Evolutionary conservation across 768 basidiomycete species (phyloP).

Genomic region (Leucosporidium yakuticum): DNA sequence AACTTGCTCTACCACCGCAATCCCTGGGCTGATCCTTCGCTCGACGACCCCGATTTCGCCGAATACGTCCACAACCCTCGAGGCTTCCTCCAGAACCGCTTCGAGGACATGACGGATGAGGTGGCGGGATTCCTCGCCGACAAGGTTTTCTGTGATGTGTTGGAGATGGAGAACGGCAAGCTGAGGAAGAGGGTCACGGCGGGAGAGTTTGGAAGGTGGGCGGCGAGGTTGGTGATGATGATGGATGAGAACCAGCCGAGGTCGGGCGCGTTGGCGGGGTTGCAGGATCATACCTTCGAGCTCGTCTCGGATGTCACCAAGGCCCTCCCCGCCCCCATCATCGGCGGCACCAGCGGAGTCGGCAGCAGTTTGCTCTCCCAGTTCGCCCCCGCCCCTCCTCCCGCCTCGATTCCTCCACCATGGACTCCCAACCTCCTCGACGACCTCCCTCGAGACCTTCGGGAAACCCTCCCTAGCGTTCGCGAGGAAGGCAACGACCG

Average conservation of each 20-base stretch:
- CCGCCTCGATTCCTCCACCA: not conserved
- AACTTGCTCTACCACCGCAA: conserved; percentile 99
- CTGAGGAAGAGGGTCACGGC: conserved; percentile 60
- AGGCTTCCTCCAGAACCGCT: conserved; percentile 81
- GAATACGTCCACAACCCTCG: conserved; percentile 70
- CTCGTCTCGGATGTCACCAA: conserved; percentile 32
- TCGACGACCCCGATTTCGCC: conserved; percentile 72
- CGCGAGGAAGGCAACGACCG: conserved; percentile 12
- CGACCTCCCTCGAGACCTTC: conserved; percentile 1
- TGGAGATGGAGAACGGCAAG: conserved; percentile 35
- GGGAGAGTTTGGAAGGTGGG: conserved; percentile 78
- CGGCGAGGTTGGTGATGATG: conserved; percentile 55
- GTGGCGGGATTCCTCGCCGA: conserved; percentile 83
- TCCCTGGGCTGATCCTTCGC: conserved; percentile 93
- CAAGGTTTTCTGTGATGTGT: conserved; percentile 70
- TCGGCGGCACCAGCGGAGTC: not conserved
- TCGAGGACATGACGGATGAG: conserved; percentile 57
- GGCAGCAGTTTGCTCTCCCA: conserved; percentile 18
- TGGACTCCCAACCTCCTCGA: conserved; percentile 13
- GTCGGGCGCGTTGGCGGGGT: conserved; percentile 19
- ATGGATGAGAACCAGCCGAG: conserved; percentile 30
- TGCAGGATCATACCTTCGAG: conserved; percentile 36
- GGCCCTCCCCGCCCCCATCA: not conserved
- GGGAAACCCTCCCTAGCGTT: conserved; percentile 6
- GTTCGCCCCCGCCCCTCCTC: conserved; percentile 13